Conservation (phyloP, 2,329 filamentous ascomycete genomes). For the Dothistroma septosporum region DNA sequence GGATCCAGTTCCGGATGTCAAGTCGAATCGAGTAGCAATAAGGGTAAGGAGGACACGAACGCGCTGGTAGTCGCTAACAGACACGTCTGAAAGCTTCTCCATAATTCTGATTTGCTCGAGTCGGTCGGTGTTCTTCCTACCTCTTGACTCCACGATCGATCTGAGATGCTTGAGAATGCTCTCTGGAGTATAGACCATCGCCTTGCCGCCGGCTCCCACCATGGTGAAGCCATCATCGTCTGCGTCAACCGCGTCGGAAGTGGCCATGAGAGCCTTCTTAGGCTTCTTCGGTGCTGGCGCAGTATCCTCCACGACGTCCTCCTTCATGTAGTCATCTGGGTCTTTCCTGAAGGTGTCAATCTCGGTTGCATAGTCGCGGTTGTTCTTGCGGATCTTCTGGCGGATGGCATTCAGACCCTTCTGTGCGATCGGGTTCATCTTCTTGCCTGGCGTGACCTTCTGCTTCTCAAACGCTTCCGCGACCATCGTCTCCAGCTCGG, state of each 20-base stretch:
- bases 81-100: conserved; percentile 91
- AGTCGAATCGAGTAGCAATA: conserved; percentile 90
- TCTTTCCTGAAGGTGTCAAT: conserved; percentile 82
- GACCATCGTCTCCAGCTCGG: conserved; percentile 90
- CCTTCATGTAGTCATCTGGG: conserved; percentile 83
- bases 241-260: conserved; percentile 50
- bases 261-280: conserved; percentile 48
- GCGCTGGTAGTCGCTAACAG: conserved; percentile 85
- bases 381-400: conserved; percentile 98
- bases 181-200: conserved; percentile 89
- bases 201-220: conserved; percentile 83
- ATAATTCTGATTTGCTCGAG: conserved; percentile 92
- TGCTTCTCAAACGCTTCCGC: conserved; percentile 92
- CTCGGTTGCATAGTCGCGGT: conserved; percentile 85
- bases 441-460: conserved; percentile 83
- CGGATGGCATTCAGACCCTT: conserved; percentile 95
- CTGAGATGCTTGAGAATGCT: conserved; percentile 97
- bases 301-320: conserved; percentile 68
- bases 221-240: conserved; percentile 86
- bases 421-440: conserved; percentile 96
- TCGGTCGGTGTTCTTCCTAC: conserved; percentile 98
- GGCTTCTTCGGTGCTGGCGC: conserved; percentile 49
- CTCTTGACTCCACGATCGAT: conserved; percentile 87
- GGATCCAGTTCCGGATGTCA: conserved; percentile 71
- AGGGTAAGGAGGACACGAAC: conserved; percentile 88